These are phyloP conservation scores for Trapa bicornis DNA, from an alignment of 345 rosid species.

Conservation along the genomic window DNA sequence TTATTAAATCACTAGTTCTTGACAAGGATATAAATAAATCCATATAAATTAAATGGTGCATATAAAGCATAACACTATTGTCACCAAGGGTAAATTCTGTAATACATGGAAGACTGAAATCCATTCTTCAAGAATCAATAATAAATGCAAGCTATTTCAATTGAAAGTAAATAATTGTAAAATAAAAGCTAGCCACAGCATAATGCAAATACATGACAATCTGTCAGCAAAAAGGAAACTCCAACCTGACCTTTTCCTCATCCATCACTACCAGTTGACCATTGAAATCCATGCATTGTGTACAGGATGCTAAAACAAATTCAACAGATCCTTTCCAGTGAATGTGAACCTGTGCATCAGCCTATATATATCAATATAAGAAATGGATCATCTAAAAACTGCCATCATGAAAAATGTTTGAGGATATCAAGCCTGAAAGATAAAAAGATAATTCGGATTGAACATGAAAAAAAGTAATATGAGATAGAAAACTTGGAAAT, in stretches of 20 bases:
- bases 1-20: neutral
- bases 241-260: conserved; percentile 42
- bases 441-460: neutral
- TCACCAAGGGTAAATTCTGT: neutral
- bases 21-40: neutral
- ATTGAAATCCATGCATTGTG: conserved; percentile 46
- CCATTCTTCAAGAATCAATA: neutral
- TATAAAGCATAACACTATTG: neutral
- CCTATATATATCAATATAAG: conserved; percentile 21
- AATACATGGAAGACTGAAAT: neutral
- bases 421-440: neutral
- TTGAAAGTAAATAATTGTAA: neutral
- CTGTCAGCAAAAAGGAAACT: too few relatives aligned
- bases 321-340: conserved; percentile 99
- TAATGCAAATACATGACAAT: too few relatives aligned
- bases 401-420: neutral
- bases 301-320: conserved; percentile 71
- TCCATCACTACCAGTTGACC: conserved; percentile 38
- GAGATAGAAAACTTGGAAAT: neutral
- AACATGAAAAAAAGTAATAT: neutral
- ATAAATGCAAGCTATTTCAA: neutral
- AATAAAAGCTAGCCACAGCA: neutral
- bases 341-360: conserved; percentile 54
- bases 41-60: neutral
- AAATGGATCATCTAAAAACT: neutral